Conservation (phyloP, 2,329 filamentous ascomycete species). For the Eutypella sp. region DNA sequence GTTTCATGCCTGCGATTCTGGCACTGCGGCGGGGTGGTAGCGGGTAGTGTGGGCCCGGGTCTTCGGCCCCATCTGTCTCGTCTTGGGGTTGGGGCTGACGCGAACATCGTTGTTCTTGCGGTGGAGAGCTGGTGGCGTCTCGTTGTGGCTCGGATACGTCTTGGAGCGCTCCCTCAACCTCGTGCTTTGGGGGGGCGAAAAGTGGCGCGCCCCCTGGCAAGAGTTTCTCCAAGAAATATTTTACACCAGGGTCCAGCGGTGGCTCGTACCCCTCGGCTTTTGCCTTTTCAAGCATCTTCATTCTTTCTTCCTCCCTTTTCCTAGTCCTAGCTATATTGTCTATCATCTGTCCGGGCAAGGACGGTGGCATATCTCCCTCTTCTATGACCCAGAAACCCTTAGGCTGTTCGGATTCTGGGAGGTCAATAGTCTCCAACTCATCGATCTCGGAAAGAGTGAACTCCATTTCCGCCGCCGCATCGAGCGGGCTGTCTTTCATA, state of each 20-base stretch:
- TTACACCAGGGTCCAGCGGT: background rate
- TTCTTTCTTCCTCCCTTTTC: background rate
- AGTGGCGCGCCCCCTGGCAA: background rate
- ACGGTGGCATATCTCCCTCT: background rate
- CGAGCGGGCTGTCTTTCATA: slow-evolving; percentile 6
- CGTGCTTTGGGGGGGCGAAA: background rate
- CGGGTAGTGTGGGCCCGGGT: background rate
- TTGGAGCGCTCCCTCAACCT: background rate
- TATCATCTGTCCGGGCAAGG: background rate
- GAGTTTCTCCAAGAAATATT: background rate
- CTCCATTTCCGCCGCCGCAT: slow-evolving; percentile 7
- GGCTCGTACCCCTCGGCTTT: background rate
- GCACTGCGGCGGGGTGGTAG: slow-evolving; percentile 2
- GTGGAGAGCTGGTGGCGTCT: background rate
- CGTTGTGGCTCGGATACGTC: background rate
- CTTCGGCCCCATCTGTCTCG: background rate
- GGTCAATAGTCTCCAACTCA: slow-evolving; percentile 13
- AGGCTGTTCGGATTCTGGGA: background rate
- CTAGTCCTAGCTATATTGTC: background rate
- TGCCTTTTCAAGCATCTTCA: background rate
- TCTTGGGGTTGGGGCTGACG: background rate
- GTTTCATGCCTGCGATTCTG: slow-evolving; percentile 2
- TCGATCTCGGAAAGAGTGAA: slow-evolving; percentile 18
- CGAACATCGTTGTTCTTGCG: background rate
- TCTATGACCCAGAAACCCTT: slow-evolving; percentile 5